phyloP scores from a whole-genome alignment of 331 rosid genomes.

The Pyrus hybrid region DNA sequence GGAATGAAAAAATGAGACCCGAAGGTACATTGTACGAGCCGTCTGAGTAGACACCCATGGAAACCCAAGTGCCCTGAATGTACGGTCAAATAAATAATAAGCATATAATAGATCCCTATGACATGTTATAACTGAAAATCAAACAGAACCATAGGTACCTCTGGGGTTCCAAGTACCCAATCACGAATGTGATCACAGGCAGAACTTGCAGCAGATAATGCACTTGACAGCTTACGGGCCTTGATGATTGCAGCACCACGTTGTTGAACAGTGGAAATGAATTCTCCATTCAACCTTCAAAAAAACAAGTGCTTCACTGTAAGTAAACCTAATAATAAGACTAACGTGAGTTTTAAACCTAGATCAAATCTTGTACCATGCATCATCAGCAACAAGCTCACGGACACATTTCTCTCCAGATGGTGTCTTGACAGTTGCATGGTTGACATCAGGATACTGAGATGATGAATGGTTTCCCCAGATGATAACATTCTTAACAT shows the following conservation, averaged over 20 bases:
- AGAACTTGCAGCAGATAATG: constrained; percentile 81
- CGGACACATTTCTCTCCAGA: constrained; percentile 70
- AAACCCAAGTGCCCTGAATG: constrained; percentile 74
- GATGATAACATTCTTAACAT: constrained; percentile 74
- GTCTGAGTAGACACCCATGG: constrained; percentile 93
- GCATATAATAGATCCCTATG: neutral
- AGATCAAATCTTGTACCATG: constrained; percentile 43
- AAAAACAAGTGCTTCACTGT: neutral
- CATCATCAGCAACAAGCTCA: constrained; percentile 67
- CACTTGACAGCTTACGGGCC: constrained; percentile 93
- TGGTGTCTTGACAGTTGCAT: constrained; percentile 63
- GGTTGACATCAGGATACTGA: constrained; percentile 88
- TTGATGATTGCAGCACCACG: constrained; percentile 96
- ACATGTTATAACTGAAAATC: neutral
- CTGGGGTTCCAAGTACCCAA: constrained; percentile 90
- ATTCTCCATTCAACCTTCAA: constrained; percentile 75
- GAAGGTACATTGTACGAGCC: constrained; percentile 87
- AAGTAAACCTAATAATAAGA: neutral
- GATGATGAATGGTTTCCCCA: constrained; percentile 96
- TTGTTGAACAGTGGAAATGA: constrained; percentile 83
- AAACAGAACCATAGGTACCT: constrained; percentile 36
- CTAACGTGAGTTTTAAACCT: neutral
- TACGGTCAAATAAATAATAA: neutral
- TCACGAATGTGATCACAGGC: constrained; percentile 97
- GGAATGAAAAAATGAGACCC: constrained; percentile 87